These are phyloP conservation scores for Verbena officinalis DNA, from an alignment of 257 asterid genomes.

Conservation along the genomic window DNA sequence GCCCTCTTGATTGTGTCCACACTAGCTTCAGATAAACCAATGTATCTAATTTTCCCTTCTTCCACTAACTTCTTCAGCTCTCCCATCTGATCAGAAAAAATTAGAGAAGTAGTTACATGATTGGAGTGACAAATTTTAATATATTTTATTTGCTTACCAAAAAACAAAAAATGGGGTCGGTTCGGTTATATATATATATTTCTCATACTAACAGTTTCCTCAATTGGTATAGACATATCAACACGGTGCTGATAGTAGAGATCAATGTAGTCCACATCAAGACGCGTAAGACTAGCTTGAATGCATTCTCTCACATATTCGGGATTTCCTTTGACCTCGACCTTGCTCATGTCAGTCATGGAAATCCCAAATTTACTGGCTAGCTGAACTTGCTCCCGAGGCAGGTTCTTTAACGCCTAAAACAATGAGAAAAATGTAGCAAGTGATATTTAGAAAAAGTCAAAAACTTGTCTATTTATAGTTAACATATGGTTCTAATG, in stretches of 20 bases:
- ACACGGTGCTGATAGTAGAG: conserved; percentile 54
- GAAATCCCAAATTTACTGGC: conserved; percentile 56
- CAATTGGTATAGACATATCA: conserved; percentile 54
- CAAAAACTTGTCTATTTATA: background rate
- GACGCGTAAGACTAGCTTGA: conserved; percentile 57
- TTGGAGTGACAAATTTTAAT: background rate
- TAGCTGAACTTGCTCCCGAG: conserved; percentile 52
- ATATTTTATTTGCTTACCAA: too few relatives aligned
- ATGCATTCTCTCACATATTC: conserved; percentile 48
- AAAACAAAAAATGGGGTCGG: background rate
- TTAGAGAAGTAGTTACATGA: background rate
- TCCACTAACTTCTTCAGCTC: conserved; percentile 61
- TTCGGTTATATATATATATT: background rate
- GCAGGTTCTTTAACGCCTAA: conserved; percentile 55
- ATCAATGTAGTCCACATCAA: conserved; percentile 56
- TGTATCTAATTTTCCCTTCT: conserved; percentile 56
- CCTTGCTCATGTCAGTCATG: conserved; percentile 21
- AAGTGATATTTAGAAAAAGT: background rate
- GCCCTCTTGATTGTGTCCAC: conserved; percentile 61
- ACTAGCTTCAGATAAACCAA: conserved; percentile 63
- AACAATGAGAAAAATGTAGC: background rate
- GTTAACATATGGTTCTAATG: background rate
- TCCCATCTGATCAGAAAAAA: conserved; percentile 38
- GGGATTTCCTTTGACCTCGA: conserved; percentile 51
- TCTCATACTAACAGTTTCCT: conserved; percentile 66